A percentile compares a stretch with the other conserved stretches of the same genome.
Evolutionary conservation across 768 basidiomycete genomes (phyloP).

Genomic region (Gloeostereum incarnatum): DNA sequence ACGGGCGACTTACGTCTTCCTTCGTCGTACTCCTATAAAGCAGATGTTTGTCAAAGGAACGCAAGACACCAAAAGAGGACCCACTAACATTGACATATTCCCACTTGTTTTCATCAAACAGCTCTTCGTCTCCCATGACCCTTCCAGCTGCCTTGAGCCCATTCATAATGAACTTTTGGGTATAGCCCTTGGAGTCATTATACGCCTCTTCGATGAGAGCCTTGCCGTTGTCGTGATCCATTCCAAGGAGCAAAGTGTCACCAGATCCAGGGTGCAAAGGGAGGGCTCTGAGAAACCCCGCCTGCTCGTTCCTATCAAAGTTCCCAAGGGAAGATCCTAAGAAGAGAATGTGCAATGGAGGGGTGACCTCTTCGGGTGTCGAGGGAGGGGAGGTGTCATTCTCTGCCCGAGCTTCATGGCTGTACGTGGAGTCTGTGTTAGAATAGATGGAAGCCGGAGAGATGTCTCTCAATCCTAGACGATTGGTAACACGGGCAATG

Average conservation of each 20-base stretch:
- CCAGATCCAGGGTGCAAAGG: slow-evolving; percentile 67
- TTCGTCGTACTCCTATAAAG: slow-evolving; percentile 12
- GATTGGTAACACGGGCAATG: slow-evolving; percentile 6
- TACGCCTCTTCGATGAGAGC: slow-evolving; percentile 78
- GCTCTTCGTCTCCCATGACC: slow-evolving; percentile 52
- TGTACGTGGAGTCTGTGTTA: too few species aligned
- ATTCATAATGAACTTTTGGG: slow-evolving; percentile 78
- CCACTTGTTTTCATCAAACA: slow-evolving; percentile 67
- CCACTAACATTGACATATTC: slow-evolving; percentile 59
- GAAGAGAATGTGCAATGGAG: slow-evolving; percentile 79
- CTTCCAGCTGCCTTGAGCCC: slow-evolving; percentile 64
- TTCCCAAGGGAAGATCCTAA: slow-evolving; percentile 91
- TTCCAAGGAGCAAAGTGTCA: slow-evolving; percentile 84
- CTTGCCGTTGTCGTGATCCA: slow-evolving; percentile 75
- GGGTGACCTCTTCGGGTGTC: slow-evolving; percentile 33
- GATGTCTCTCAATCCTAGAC: slow-evolving; percentile 15
- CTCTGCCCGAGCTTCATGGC: slow-evolving; percentile 1
- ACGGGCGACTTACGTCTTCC: slow-evolving; percentile 3
- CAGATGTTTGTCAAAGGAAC: background rate
- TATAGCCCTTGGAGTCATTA: slow-evolving; percentile 70
- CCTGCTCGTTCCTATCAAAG: slow-evolving; percentile 64
- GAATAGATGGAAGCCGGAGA: slow-evolving; percentile 28
- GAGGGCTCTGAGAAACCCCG: slow-evolving; percentile 65
- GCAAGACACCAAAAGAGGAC: background rate
- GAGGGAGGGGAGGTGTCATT: slow-evolving; percentile 26